A percentile compares a stretch with the other conserved stretches of the same genome.
phyloP scores from a whole-genome alignment of 2,329 filamentous ascomycete species.

The Ophiobolus disseminans region DNA sequence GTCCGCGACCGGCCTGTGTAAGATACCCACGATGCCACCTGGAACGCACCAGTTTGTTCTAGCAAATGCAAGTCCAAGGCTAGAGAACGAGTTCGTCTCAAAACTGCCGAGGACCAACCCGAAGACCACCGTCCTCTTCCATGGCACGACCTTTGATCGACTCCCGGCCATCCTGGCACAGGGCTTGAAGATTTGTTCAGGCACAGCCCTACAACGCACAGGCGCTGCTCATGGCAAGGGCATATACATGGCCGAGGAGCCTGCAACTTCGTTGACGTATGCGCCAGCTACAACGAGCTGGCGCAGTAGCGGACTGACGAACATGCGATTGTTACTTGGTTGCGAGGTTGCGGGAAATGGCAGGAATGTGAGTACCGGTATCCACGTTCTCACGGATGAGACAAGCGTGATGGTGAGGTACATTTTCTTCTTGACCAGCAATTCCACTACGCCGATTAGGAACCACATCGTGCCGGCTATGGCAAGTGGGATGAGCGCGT shows the following conservation, averaged over 20 bases:
- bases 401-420: constrained; percentile 44
- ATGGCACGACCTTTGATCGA: constrained; percentile 43
- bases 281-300: constrained; percentile 28
- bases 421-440: constrained; percentile 33
- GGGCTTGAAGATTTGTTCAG: constrained; percentile 34
- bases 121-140: constrained; percentile 38
- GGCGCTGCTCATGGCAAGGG: constrained; percentile 43
- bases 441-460: constrained; percentile 26
- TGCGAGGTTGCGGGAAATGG: constrained; percentile 36
- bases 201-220: constrained; percentile 38
- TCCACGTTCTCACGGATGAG: constrained; percentile 38
- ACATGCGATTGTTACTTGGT: constrained; percentile 39
- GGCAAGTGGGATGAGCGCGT: constrained; percentile 27
- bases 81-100: constrained; percentile 30
- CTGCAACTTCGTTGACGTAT: constrained; percentile 32
- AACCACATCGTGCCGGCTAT: constrained; percentile 28
- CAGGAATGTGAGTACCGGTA: constrained; percentile 21
- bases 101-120: constrained; percentile 14
- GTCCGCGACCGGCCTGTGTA: constrained; percentile 31
- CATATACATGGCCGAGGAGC: constrained; percentile 44
- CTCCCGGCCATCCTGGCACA: constrained; percentile 41
- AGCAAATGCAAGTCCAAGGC: constrained; percentile 33
- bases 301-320: constrained; percentile 32
- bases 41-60: constrained; percentile 45
- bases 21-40: constrained; percentile 35